These are phyloP conservation scores for Xylaria nigripes DNA, from an alignment of 495 filamentous ascomycete genomes.

Conservation along the genomic window DNA sequence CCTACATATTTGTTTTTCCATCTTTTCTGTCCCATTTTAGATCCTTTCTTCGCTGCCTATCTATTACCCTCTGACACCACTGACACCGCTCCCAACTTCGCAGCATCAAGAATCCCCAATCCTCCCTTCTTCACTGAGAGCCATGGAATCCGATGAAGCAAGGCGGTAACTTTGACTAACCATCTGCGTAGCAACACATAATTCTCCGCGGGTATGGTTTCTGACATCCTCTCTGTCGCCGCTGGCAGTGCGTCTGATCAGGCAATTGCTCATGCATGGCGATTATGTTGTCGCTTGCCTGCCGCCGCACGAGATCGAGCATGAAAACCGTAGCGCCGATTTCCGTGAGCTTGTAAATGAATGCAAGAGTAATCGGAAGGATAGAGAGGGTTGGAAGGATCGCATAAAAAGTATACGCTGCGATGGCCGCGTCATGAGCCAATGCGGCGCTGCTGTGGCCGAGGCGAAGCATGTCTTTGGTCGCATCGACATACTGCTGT, in stretches of 20 bases:
- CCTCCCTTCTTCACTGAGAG: background rate
- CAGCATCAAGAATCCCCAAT: background rate
- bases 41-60: background rate
- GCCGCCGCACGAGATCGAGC: conserved; percentile 56
- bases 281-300: conserved; percentile 78
- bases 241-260: conserved; percentile 61
- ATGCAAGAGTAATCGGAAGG: conserved; percentile 47
- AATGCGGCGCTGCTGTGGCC: conserved; percentile 74
- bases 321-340: conserved; percentile 47
- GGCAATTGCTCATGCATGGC: conserved; percentile 72
- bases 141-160: background rate
- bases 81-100: background rate
- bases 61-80: background rate
- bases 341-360: conserved; percentile 51
- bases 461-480: conserved; percentile 79
- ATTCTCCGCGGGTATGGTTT: conserved; percentile 71
- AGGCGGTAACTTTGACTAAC: conserved; percentile 24
- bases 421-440: conserved; percentile 49
- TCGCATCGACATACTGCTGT: conserved; percentile 78
- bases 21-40: background rate
- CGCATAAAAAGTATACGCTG: conserved; percentile 47
- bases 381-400: conserved; percentile 51
- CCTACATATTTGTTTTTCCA: background rate
- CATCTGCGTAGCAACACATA: conserved; percentile 44
- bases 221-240: conserved; percentile 76